Conservation (phyloP, 257 asterid species). For the Capsicum pubescens region DNA sequence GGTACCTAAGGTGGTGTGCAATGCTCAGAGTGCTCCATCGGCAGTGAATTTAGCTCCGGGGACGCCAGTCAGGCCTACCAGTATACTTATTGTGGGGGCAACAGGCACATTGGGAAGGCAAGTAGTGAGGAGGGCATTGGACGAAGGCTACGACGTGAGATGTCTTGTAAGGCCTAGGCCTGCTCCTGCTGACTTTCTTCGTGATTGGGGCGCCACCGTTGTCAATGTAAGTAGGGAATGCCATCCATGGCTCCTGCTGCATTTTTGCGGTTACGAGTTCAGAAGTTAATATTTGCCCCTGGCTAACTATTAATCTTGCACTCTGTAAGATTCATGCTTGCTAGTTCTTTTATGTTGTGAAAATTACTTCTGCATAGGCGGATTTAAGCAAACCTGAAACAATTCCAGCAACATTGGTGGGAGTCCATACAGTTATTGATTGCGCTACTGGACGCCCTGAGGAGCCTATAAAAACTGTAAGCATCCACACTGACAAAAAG, state of each 20-base stretch:
- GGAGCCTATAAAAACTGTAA: constrained; percentile 94
- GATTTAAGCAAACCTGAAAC: constrained; percentile 97
- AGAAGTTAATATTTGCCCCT: too few species aligned
- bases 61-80: constrained; percentile 87
- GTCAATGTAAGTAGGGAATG: constrained; percentile 64
- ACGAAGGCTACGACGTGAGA: constrained; percentile 94
- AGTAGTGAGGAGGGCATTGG: constrained; percentile 90
- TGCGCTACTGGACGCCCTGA: constrained; percentile 99
- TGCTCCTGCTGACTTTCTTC: constrained; percentile 97
- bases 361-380: constrained; percentile 63
- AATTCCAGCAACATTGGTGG: constrained; percentile 93
- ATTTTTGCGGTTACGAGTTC: neutral
- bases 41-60: constrained; percentile 82
- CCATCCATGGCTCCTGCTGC: neutral
- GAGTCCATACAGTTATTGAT: constrained; percentile 92
- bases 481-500: constrained; percentile 29
- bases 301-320: too few species aligned
- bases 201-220: constrained; percentile 99
- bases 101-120: constrained; percentile 98
- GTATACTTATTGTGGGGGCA: constrained; percentile 91
- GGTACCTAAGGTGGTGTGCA: constrained; percentile 28
- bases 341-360: neutral
- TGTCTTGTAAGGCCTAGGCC: constrained; percentile 98
- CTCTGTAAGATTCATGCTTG: neutral
- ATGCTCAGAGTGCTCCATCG: constrained; percentile 54